Percentiles rank a stretch among this genome's conserved stretches.
Evolutionary conservation across 2,329 filamentous ascomycete genomes (phyloP).

Genomic region (Hymenoscyphus albidus): DNA sequence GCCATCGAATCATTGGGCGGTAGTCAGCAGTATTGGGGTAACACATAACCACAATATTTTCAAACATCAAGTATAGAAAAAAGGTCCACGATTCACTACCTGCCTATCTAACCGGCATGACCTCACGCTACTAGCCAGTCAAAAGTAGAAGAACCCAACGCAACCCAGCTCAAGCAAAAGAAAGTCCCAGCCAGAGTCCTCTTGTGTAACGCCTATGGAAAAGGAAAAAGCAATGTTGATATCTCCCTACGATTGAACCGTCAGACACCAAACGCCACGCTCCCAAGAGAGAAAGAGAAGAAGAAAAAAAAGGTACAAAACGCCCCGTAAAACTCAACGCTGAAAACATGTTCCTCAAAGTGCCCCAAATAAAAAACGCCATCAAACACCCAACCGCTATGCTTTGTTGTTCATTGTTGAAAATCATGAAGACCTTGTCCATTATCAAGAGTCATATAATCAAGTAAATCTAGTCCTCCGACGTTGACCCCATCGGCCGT

Average conservation of each 20-base stretch:
- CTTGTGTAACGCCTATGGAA: too few species aligned
- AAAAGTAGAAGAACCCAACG: too few species aligned
- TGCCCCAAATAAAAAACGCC: background rate
- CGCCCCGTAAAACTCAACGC: background rate
- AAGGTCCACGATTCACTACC: too few species aligned
- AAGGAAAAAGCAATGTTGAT: background rate
- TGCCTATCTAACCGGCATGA: too few species aligned
- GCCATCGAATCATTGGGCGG: too few species aligned
- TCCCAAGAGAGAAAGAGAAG: background rate
- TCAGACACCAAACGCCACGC: background rate
- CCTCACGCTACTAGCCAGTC: too few species aligned
- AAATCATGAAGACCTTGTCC: background rate
- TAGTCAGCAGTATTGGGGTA: too few species aligned
- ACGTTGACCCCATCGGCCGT: slow-evolving; percentile 65
- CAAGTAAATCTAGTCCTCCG: slow-evolving; percentile 61
- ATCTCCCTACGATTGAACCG: background rate
- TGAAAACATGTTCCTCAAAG: background rate
- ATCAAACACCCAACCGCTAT: background rate
- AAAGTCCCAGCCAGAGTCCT: too few species aligned
- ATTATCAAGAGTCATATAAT: slow-evolving; percentile 53
- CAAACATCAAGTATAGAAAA: too few species aligned
- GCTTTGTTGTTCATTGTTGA: background rate
- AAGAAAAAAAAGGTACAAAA: background rate
- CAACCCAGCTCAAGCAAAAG: too few species aligned
- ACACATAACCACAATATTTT: too few species aligned